Percentiles rank a stretch among this genome's conserved stretches.
Evolutionary conservation across 768 basidiomycete species (phyloP).

Genomic region (Gymnopilus junonius): DNA sequence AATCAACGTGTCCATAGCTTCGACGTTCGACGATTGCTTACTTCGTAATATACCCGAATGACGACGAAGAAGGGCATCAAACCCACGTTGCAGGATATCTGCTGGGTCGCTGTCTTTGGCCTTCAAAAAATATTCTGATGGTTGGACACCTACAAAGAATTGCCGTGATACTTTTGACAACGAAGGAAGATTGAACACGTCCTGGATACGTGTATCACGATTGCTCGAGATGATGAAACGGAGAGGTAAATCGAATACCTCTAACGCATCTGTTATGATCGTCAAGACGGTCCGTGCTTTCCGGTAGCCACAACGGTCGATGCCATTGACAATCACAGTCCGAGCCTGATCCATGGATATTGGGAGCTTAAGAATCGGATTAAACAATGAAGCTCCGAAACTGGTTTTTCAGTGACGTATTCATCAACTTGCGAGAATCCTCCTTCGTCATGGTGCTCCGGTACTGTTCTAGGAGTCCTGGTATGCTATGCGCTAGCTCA

Average conservation of each 20-base stretch:
- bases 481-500: slow-evolving; percentile 6
- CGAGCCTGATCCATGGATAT: background rate
- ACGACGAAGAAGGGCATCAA: background rate
- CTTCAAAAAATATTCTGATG: background rate
- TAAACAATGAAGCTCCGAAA: slow-evolving; percentile 5
- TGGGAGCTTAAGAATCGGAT: slow-evolving; percentile 4
- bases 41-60: background rate
- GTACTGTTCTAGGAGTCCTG: slow-evolving; percentile 4
- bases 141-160: slow-evolving; percentile 7
- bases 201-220: slow-evolving; percentile 5
- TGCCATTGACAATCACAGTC: slow-evolving; percentile 7
- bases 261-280: slow-evolving; percentile 3
- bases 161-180: slow-evolving; percentile 9
- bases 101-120: background rate
- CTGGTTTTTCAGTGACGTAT: background rate
- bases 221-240: slow-evolving; percentile 13
- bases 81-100: background rate
- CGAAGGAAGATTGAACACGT: slow-evolving; percentile 1
- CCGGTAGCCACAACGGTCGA: slow-evolving; percentile 9
- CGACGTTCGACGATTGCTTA: background rate
- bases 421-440: background rate
- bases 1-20: background rate
- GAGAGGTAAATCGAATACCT: slow-evolving; percentile 4
- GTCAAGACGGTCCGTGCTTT: slow-evolving; percentile 1
- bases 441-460: background rate